These are phyloP conservation scores for Mycena capillaripes DNA, from an alignment of 768 basidiomycete species.

Conservation along the genomic window DNA sequence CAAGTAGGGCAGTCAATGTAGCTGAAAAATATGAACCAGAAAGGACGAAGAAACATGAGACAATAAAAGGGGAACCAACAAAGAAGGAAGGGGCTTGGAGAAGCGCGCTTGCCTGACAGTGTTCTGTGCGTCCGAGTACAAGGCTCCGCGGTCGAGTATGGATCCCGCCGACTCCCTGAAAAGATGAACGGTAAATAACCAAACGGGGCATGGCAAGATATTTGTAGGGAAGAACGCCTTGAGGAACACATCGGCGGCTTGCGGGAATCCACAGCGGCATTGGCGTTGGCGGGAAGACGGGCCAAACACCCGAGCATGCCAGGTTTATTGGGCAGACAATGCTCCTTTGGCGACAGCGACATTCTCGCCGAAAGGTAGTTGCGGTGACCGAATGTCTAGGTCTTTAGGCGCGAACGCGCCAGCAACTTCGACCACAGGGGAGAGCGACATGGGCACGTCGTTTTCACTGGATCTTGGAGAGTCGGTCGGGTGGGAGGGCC, in stretches of 20 bases:
- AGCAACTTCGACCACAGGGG: constrained; percentile 40
- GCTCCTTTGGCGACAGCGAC: constrained; percentile 51
- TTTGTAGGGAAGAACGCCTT: constrained; percentile 24
- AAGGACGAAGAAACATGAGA: background rate
- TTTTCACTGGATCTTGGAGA: constrained; percentile 47
- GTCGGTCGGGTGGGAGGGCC: constrained; percentile 45
- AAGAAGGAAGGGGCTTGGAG: constrained; percentile 30
- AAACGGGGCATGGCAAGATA: constrained; percentile 33
- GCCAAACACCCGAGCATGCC: constrained; percentile 23
- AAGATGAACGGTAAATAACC: constrained; percentile 32
- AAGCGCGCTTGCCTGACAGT: constrained; percentile 26
- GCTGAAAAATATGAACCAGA: constrained; percentile 20
- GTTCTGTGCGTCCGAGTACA: constrained; percentile 24
- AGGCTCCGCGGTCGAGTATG: constrained; percentile 8
- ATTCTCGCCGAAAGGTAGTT: constrained; percentile 59
- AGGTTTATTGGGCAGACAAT: constrained; percentile 39
- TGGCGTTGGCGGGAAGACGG: constrained; percentile 14
- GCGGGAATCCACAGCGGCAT: constrained; percentile 20
- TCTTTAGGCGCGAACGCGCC: constrained; percentile 52
- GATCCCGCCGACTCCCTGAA: constrained; percentile 27
- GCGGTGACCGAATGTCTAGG: constrained; percentile 56
- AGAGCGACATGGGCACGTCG: constrained; percentile 43
- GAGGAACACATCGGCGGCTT: constrained; percentile 22
- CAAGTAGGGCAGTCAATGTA: constrained; percentile 23
- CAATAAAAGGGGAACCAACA: constrained; percentile 13